Evolutionary conservation across 768 basidiomycete genomes (phyloP).

Genomic region (Amanita pseudoporphyria): DNA sequence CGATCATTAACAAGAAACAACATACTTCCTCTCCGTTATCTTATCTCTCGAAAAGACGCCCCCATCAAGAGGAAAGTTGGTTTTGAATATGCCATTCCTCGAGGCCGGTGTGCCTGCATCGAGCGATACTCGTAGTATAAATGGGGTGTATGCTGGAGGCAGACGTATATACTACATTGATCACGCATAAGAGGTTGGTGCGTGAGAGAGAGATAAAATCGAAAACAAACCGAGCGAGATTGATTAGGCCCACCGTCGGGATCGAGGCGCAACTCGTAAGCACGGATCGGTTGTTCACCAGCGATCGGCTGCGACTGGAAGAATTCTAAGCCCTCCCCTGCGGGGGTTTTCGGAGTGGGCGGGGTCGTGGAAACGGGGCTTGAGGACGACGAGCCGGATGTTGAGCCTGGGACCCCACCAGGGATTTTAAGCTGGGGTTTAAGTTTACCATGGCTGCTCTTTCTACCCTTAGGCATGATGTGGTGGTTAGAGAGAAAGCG

Average conservation of each 20-base stretch:
- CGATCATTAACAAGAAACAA: conserved; percentile 12
- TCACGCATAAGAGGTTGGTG: conserved; percentile 5
- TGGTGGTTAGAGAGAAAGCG: conserved; percentile 5
- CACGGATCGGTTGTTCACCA: conserved; percentile 60
- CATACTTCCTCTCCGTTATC: conserved; percentile 71
- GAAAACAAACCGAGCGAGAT: conserved; percentile 61
- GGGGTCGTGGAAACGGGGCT: conserved; percentile 19
- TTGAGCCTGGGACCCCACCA: conserved; percentile 11
- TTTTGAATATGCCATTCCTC: conserved; percentile 86
- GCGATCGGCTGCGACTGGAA: conserved; percentile 49
- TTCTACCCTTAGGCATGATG: conserved; percentile 18
- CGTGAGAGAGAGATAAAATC: neutral
- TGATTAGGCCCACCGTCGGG: conserved; percentile 87
- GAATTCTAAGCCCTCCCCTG: conserved; percentile 87
- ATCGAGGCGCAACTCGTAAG: conserved; percentile 82
- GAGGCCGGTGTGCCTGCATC: conserved; percentile 90
- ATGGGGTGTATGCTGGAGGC: conserved; percentile 83
- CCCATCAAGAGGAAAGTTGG: conserved; percentile 95
- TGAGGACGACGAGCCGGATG: conserved; percentile 14
- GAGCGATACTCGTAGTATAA: conserved; percentile 83
- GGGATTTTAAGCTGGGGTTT: conserved; percentile 24
- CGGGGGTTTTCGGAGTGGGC: conserved; percentile 76
- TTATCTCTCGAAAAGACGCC: conserved; percentile 70
- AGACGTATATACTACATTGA: conserved; percentile 80
- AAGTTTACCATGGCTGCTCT: conserved; percentile 14